Evolutionary conservation across 352 stramenopile genomes (phyloP).

Genomic region (Phytophthora vignae): DNA sequence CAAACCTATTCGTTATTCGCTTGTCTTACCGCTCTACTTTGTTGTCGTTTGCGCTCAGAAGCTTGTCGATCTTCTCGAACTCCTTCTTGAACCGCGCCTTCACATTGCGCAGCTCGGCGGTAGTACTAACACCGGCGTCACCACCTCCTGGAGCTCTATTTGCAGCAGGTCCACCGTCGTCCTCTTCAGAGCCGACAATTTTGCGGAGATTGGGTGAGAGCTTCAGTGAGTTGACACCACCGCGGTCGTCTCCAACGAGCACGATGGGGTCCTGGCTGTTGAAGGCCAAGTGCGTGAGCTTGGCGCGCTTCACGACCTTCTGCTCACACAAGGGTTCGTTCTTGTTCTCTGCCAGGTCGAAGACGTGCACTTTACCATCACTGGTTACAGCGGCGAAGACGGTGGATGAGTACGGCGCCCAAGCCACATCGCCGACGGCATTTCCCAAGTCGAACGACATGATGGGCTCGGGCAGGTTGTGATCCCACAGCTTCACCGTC

Average conservation of each 20-base stretch:
- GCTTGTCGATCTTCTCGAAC: conserved; percentile 90
- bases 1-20: not conserved
- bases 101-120: conserved; percentile 63
- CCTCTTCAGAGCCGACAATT: conserved; percentile 56
- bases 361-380: conserved; percentile 97
- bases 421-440: conserved; percentile 96
- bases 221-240: conserved; percentile 96
- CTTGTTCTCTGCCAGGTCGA: conserved; percentile 97
- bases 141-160: conserved; percentile 23
- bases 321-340: conserved; percentile 97
- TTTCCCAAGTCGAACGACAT: conserved; percentile 98
- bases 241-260: conserved; percentile 96
- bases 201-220: conserved; percentile 97
- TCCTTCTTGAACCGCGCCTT: conserved; percentile 82
- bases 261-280: conserved; percentile 94
- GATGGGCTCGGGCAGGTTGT: conserved; percentile 92
- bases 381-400: conserved; percentile 97
- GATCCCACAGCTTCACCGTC: conserved; percentile 98
- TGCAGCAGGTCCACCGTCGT: conserved; percentile 39
- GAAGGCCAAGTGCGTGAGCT: conserved; percentile 95
- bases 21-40: conserved; percentile 65
- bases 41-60: conserved; percentile 85
- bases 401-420: conserved; percentile 97
- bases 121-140: conserved; percentile 28
- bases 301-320: conserved; percentile 96